Evolutionary conservation across 106 monocot genomes (phyloP).

Genomic region (Posidonia australis): DNA sequence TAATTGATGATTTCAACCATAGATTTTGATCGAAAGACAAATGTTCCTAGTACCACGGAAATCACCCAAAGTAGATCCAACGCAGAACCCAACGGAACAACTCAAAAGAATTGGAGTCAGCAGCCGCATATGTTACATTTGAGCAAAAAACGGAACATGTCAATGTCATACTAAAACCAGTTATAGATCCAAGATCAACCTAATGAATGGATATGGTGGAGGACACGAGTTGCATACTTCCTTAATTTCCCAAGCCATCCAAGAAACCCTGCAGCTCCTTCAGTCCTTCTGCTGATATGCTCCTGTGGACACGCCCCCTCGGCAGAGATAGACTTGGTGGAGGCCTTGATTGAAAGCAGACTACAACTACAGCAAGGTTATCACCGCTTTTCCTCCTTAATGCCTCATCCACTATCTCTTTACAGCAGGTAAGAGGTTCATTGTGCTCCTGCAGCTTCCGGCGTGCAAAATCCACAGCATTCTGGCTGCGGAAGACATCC

Average conservation of each 20-base stretch:
- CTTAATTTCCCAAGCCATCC: slow-evolving; percentile 28
- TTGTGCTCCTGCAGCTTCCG: slow-evolving; percentile 79
- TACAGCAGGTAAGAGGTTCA: slow-evolving; percentile 53
- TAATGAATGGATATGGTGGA: too few species aligned
- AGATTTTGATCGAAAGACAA: too few species aligned
- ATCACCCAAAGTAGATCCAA: too few species aligned
- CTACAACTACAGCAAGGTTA: slow-evolving; percentile 57
- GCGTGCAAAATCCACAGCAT: slow-evolving; percentile 74
- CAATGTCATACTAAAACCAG: slow-evolving; percentile 1
- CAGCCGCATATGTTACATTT: slow-evolving; percentile 16
- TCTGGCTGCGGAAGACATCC: slow-evolving; percentile 88
- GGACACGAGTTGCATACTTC: too few species aligned
- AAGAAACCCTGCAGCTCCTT: slow-evolving; percentile 63
- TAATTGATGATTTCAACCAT: too few species aligned
- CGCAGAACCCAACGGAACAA: too few species aligned
- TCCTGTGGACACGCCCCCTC: slow-evolving; percentile 47
- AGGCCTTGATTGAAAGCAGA: slow-evolving; percentile 56
- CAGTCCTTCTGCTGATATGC: slow-evolving; percentile 74
- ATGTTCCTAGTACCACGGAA: too few species aligned
- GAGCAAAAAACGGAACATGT: background rate
- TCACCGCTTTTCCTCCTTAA: slow-evolving; percentile 66
- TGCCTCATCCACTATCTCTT: slow-evolving; percentile 67
- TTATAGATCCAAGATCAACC: too few species aligned
- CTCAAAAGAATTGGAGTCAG: slow-evolving; percentile 2
- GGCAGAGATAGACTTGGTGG: slow-evolving; percentile 49